A percentile compares a stretch with the other conserved stretches of the same genome.
Conservation (phyloP, 2,329 filamentous ascomycete species). For the Diplodia seriata region DNA sequence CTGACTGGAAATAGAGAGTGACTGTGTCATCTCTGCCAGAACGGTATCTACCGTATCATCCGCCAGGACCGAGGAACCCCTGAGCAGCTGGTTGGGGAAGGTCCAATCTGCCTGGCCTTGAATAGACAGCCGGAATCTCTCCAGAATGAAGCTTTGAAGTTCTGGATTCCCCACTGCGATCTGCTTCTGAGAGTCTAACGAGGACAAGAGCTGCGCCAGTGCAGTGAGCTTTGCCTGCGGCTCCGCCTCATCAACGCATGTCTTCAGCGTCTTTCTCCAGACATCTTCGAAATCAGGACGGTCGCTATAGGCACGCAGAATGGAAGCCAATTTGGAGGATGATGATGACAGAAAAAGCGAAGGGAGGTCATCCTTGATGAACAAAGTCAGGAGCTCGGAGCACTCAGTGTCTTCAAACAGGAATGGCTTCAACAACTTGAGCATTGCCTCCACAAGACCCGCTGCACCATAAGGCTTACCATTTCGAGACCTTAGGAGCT, state of each 20-base stretch:
- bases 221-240: conserved; percentile 41
- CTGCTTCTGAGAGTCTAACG: conserved; percentile 47
- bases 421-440: conserved; percentile 53
- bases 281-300: conserved; percentile 41
- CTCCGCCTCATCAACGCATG: conserved; percentile 40
- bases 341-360: conserved; percentile 73
- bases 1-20: conserved; percentile 47
- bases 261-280: conserved; percentile 45
- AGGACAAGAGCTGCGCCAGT: conserved; percentile 45
- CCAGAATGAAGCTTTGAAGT: conserved; percentile 47
- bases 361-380: conserved; percentile 64
- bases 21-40: conserved; percentile 48
- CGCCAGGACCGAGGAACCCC: conserved; percentile 45
- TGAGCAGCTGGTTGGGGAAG: conserved; percentile 46
- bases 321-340: conserved; percentile 68
- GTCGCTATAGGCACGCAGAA: conserved; percentile 60
- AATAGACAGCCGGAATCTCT: conserved; percentile 42
- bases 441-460: conserved; percentile 61
- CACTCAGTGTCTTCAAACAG: conserved; percentile 53
- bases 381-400: conserved; percentile 48
- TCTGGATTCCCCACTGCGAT: conserved; percentile 45
- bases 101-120: conserved; percentile 46
- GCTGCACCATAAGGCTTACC: conserved; percentile 73
- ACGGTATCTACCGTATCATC: conserved; percentile 48
- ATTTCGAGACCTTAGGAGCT: conserved; percentile 60